Percentiles rank a stretch among this genome's conserved stretches.
These are phyloP conservation scores for Fomitopsis schrenkii DNA, from an alignment of 1,284 basidiomycete species.

Conservation along the genomic window DNA sequence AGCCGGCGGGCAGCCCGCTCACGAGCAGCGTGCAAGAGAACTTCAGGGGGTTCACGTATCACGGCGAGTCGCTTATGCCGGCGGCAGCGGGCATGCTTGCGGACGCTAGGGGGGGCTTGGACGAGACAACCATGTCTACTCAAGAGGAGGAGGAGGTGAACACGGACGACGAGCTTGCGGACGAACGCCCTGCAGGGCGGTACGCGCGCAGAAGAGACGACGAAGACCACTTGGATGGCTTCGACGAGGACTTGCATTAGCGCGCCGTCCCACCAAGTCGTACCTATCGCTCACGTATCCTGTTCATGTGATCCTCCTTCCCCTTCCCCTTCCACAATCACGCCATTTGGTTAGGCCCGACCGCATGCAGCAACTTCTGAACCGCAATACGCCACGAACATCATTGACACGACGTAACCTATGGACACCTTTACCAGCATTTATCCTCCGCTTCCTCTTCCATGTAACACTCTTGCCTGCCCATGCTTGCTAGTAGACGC, in stretches of 20 bases:
- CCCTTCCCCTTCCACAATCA: background rate
- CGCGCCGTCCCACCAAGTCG: background rate
- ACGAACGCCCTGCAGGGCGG: conserved; percentile 52
- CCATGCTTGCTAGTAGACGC: conserved; percentile 1
- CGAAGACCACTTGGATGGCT: conserved; percentile 42
- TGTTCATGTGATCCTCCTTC: background rate
- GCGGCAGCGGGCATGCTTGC: conserved; percentile 40
- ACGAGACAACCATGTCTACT: conserved; percentile 46
- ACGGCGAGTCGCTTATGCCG: conserved; percentile 72
- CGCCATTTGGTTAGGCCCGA: background rate
- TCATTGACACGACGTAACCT: background rate
- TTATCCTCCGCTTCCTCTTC: background rate
- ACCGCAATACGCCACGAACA: background rate
- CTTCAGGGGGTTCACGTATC: conserved; percentile 90
- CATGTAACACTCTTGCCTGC: background rate
- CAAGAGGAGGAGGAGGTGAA: conserved; percentile 66
- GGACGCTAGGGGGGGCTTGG: conserved; percentile 34
- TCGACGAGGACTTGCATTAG: conserved; percentile 28
- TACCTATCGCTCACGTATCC: background rate
- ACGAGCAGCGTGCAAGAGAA: conserved; percentile 93
- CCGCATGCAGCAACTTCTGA: background rate
- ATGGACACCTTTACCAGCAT: background rate
- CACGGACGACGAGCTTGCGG: conserved; percentile 41
- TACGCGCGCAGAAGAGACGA: conserved; percentile 54
- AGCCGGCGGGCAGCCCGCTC: conserved; percentile 51